phyloP scores from a whole-genome alignment of 345 rosid species.

The Camelina hispida region DNA sequence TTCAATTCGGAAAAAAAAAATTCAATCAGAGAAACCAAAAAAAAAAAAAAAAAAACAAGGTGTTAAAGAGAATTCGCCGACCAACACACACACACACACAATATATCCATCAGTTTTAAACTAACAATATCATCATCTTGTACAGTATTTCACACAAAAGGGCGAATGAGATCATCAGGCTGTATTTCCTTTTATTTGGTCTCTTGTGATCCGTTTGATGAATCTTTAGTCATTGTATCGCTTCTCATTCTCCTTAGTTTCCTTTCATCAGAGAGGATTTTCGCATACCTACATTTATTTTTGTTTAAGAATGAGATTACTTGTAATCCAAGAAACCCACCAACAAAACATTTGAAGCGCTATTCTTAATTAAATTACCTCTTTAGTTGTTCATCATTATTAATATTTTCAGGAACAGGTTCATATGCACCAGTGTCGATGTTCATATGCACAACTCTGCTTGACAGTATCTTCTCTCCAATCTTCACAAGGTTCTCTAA shows the following conservation, averaged over 20 bases:
- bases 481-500: slow-evolving; percentile 53
- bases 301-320: neutral
- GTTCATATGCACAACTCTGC: slow-evolving; percentile 49
- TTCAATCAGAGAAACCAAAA: neutral
- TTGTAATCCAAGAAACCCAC: slow-evolving; percentile 8
- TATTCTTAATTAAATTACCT: slow-evolving; percentile 50
- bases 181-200: neutral
- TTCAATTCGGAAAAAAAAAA: neutral
- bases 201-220: slow-evolving; percentile 9
- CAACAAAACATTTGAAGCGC: neutral
- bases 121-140: neutral
- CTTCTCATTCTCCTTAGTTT: slow-evolving; percentile 40
- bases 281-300: slow-evolving; percentile 51
- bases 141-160: neutral
- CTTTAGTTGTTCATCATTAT: slow-evolving; percentile 61
- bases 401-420: slow-evolving; percentile 51
- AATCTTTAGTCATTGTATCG: slow-evolving; percentile 14
- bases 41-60: neutral
- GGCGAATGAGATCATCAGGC: neutral
- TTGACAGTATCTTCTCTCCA: slow-evolving; percentile 55
- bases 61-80: neutral
- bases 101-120: neutral
- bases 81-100: neutral
- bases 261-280: slow-evolving; percentile 59
- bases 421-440: slow-evolving; percentile 59